Evolutionary conservation across 2,329 filamentous ascomycete species (phyloP).

Genomic region (Claviceps sp.): DNA sequence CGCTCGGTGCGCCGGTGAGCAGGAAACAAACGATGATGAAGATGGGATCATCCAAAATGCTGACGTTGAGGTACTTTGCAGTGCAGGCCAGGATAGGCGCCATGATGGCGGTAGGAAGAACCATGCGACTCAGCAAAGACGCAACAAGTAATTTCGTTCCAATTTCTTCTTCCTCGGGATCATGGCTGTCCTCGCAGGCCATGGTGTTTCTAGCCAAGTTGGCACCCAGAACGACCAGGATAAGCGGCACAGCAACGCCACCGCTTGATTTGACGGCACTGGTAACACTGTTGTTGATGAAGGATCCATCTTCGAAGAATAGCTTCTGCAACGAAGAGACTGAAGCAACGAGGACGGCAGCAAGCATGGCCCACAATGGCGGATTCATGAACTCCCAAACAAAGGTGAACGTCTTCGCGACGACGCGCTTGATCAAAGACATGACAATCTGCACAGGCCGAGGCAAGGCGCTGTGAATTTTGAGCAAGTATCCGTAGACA

Average conservation of each 20-base stretch:
- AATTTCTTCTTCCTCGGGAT: constrained; percentile 56
- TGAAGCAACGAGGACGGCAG: constrained; percentile 81
- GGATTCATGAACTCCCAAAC: constrained; percentile 96
- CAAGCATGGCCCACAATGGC: constrained; percentile 91
- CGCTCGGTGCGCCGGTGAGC: constrained; percentile 83
- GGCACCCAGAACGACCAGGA: constrained; percentile 86
- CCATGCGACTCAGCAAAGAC: constrained; percentile 77
- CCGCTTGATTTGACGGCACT: constrained; percentile 75
- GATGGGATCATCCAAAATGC: constrained; percentile 93
- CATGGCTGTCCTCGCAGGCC: constrained; percentile 46
- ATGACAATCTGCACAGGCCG: constrained; percentile 24
- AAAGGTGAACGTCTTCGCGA: constrained; percentile 42
- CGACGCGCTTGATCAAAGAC: constrained; percentile 17
- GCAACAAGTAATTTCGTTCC: constrained; percentile 72
- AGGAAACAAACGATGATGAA: constrained; percentile 97
- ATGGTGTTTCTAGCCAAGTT: constrained; percentile 89
- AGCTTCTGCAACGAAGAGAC: constrained; percentile 67
- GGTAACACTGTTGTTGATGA: constrained; percentile 86
- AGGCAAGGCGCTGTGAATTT: constrained; percentile 26
- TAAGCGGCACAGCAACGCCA: constrained; percentile 84
- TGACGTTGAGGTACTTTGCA: constrained; percentile 83
- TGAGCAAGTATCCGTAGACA: constrained; percentile 11
- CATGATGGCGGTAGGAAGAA: constrained; percentile 85
- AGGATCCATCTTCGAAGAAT: constrained; percentile 82
- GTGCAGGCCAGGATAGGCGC: constrained; percentile 73